Evolutionary conservation across 2,329 filamentous ascomycete species (phyloP).

Genomic region (Sarocladiaceae sp.): DNA sequence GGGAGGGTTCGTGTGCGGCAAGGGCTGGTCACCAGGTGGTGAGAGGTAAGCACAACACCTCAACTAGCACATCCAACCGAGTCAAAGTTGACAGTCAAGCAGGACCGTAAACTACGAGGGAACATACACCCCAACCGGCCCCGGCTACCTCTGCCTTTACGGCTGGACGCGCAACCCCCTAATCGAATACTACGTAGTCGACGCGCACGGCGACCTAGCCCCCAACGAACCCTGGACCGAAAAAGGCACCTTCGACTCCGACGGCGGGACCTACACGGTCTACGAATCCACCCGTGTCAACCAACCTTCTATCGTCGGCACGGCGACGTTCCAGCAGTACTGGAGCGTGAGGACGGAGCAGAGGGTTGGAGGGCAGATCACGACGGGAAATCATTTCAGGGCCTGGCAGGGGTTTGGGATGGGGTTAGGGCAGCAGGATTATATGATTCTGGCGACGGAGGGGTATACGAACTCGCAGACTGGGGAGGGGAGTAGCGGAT

Average conservation of each 20-base stretch:
- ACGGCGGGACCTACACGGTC: constrained; percentile 32
- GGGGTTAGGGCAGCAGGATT: constrained; percentile 43
- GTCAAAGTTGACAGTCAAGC: neutral
- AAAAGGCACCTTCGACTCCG: constrained; percentile 26
- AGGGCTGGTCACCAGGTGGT: constrained; percentile 8
- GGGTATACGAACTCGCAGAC: constrained; percentile 43
- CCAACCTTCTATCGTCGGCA: constrained; percentile 42
- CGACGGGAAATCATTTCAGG: constrained; percentile 45
- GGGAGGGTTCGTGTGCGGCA: constrained; percentile 7
- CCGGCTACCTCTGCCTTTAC: constrained; percentile 42
- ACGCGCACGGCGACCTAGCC: constrained; percentile 38
- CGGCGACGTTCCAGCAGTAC: constrained; percentile 45
- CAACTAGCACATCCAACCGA: too few relatives aligned
- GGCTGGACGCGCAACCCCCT: constrained; percentile 34
- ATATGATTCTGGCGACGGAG: constrained; percentile 51
- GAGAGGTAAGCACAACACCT: constrained; percentile 2
- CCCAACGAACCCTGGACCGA: constrained; percentile 29
- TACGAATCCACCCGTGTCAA: constrained; percentile 30
- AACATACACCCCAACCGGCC: constrained; percentile 40
- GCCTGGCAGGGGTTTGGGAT: constrained; percentile 43
- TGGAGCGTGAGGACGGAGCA: constrained; percentile 45
- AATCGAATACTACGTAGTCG: constrained; percentile 37
- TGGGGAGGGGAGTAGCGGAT: constrained; percentile 39
- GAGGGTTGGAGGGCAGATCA: constrained; percentile 45
- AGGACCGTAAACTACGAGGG: constrained; percentile 47